Percentiles rank a stretch among this genome's conserved stretches.
Conservation (phyloP, 441 rosid species). For the Isatis lusitanica region DNA sequence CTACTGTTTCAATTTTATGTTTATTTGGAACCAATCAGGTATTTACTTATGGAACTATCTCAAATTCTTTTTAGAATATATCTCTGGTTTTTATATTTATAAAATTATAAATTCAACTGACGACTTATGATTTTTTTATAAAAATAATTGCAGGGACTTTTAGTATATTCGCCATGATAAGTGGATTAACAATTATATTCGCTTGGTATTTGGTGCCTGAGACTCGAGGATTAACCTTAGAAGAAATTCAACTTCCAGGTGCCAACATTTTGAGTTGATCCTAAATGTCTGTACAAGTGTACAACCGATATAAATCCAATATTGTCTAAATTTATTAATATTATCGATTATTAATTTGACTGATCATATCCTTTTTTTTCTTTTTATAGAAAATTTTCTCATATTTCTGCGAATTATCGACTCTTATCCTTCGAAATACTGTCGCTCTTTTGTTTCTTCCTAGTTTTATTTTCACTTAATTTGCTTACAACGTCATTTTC, state of each 20-base stretch:
- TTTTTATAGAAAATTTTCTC: no score
- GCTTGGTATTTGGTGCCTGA: constrained; percentile 31
- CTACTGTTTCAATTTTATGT: constrained; percentile 39
- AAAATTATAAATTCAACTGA: neutral
- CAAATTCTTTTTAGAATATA: neutral
- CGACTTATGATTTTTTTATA: neutral
- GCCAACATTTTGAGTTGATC: neutral
- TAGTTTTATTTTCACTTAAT: neutral
- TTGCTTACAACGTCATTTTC: neutral
- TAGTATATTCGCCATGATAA: constrained; percentile 24
- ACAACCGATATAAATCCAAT: neutral
- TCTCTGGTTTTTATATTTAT: neutral
- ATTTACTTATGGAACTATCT: neutral
- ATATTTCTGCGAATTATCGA: neutral
- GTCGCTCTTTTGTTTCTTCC: neutral
- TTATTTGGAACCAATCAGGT: constrained; percentile 48
- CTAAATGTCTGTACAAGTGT: neutral
- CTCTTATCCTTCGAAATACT: neutral
- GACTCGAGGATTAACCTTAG: constrained; percentile 35
- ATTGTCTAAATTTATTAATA: neutral
- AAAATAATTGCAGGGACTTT: constrained; percentile 27
- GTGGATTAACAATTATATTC: constrained; percentile 19
- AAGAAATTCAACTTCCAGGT: constrained; percentile 27
- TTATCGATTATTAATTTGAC: neutral
- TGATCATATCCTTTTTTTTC: no score